Conservation (phyloP, 1,139 yeast species). For the Yamadazyma kanchanaburiensis region DNA sequence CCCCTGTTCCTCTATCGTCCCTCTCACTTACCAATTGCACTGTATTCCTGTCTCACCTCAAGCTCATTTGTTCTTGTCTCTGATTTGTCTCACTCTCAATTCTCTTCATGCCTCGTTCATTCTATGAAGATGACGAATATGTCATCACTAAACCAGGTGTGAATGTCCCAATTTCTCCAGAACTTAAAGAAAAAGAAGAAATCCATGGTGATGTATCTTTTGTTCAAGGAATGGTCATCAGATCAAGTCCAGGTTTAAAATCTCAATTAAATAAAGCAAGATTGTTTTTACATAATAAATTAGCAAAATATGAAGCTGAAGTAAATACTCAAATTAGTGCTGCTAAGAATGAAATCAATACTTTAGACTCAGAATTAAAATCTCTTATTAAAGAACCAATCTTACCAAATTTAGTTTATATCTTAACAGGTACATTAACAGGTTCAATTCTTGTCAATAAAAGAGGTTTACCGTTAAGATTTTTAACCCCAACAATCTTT, state of each 20-base stretch:
- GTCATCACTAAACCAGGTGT: slow-evolving; percentile 47
- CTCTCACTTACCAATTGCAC: too few species aligned
- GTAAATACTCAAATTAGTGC: slow-evolving; percentile 45
- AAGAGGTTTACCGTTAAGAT: slow-evolving; percentile 46
- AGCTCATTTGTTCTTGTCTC: too few species aligned
- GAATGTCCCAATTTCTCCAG: slow-evolving; percentile 31
- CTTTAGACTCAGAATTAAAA: slow-evolving; percentile 21
- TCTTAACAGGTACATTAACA: slow-evolving; percentile 51
- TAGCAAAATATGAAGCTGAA: slow-evolving; percentile 39
- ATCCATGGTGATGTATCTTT: slow-evolving; percentile 40
- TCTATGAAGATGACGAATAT: slow-evolving; percentile 52
- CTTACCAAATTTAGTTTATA: slow-evolving; percentile 52
- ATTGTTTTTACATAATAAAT: slow-evolving; percentile 32
- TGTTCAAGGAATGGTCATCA: slow-evolving; percentile 51
- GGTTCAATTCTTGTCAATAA: slow-evolving; percentile 54
- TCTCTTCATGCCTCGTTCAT: slow-evolving; percentile 33
- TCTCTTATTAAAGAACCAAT: slow-evolving; percentile 40
- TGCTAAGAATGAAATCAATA: slow-evolving; percentile 33
- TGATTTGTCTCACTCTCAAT: too few species aligned
- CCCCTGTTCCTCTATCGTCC: too few species aligned
- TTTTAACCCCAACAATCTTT: slow-evolving; percentile 46
- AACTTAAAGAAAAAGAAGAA: slow-evolving; percentile 36
- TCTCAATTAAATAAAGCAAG: slow-evolving; percentile 36
- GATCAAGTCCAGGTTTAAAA: slow-evolving; percentile 47
- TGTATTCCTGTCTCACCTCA: too few species aligned